A percentile compares a stretch with the other conserved stretches of the same genome.
phyloP scores from a whole-genome alignment of 805 yeast genomes.

The Zygosaccharomyces pseudorouxii region DNA sequence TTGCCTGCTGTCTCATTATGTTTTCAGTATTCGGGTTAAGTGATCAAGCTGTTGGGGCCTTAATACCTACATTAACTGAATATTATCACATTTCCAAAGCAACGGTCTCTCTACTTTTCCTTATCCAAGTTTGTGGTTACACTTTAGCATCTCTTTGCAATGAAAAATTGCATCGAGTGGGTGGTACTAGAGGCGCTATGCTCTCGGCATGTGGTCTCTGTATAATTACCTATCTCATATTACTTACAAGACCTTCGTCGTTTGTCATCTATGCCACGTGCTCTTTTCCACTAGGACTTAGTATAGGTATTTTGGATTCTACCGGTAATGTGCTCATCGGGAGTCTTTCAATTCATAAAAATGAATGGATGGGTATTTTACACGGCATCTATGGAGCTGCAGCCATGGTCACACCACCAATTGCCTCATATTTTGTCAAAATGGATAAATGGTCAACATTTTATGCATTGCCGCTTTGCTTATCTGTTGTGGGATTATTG shows the following conservation, averaged over 20 bases:
- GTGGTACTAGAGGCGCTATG: slow-evolving; percentile 33
- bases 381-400: slow-evolving; percentile 74
- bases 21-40: slow-evolving; percentile 34
- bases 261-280: slow-evolving; percentile 24
- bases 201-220: slow-evolving; percentile 18
- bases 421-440: slow-evolving; percentile 44
- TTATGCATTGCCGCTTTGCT: slow-evolving; percentile 34
- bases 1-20: slow-evolving; percentile 27
- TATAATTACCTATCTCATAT: slow-evolving; percentile 18
- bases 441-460: slow-evolving; percentile 30
- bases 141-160: slow-evolving; percentile 30
- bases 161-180: slow-evolving; percentile 25
- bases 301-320: slow-evolving; percentile 35
- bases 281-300: slow-evolving; percentile 33
- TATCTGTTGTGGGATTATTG: slow-evolving; percentile 34
- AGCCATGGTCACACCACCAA: slow-evolving; percentile 63
- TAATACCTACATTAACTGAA: slow-evolving; percentile 31
- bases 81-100: slow-evolving; percentile 27
- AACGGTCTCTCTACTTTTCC: slow-evolving; percentile 29
- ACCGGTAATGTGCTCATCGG: slow-evolving; percentile 34
- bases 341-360: slow-evolving; percentile 41
- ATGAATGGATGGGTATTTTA: slow-evolving; percentile 53
- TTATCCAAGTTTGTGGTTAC: slow-evolving; percentile 32
- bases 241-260: slow-evolving; percentile 24
- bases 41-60: slow-evolving; percentile 35